Conservation (phyloP, 2,329 filamentous ascomycete genomes). For the Xylariales sp. region DNA sequence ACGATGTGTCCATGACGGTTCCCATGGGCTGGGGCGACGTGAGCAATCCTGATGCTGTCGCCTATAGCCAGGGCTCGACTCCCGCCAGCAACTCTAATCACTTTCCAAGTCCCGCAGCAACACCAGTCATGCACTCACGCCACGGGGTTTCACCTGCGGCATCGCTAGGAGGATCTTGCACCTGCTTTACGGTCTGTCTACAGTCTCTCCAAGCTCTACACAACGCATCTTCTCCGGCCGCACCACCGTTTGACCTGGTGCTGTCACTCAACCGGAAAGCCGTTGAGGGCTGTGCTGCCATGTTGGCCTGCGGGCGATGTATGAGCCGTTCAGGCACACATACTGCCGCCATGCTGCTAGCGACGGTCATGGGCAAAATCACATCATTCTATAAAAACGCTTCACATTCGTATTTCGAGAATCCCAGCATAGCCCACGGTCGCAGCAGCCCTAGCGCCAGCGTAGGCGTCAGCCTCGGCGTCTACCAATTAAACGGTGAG, state of each 20-base stretch:
- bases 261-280: constrained; percentile 42
- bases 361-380: constrained; percentile 43
- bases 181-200: constrained; percentile 42
- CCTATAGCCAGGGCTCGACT: constrained; percentile 28
- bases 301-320: constrained; percentile 41
- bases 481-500: constrained; percentile 40
- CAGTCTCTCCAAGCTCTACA: constrained; percentile 43
- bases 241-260: constrained; percentile 39
- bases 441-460: constrained; percentile 13
- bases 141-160: constrained; percentile 23
- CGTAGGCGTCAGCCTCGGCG: constrained; percentile 36
- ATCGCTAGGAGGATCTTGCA: constrained; percentile 29
- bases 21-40: constrained; percentile 24
- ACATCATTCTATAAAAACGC: constrained; percentile 41
- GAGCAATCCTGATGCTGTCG: constrained; percentile 24
- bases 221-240: constrained; percentile 33
- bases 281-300: constrained; percentile 41
- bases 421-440: constrained; percentile 12
- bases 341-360: constrained; percentile 44
- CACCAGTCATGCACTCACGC: constrained; percentile 27
- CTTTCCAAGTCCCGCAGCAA: constrained; percentile 34
- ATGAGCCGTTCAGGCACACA: constrained; percentile 37
- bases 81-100: constrained; percentile 31
- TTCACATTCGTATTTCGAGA: constrained; percentile 33
- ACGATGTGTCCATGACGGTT: constrained; percentile 27